A percentile compares a stretch with the other conserved stretches of the same genome.
phyloP scores from a whole-genome alignment of 2,329 filamentous ascomycete species.

The Tricladium varicosporioides region DNA sequence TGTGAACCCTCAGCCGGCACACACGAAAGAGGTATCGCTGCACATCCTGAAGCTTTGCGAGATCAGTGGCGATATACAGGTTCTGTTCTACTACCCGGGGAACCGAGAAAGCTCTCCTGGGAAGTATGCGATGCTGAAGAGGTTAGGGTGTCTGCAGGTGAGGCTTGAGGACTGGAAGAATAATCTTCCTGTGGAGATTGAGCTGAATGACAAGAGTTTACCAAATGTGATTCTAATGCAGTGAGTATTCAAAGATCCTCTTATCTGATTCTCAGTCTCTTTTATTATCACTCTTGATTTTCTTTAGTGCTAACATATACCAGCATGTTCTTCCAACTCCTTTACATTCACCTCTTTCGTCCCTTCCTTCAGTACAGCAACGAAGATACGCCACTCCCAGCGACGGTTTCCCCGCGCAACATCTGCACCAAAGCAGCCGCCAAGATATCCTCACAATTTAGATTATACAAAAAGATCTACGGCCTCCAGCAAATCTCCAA shows the following conservation, averaged over 20 bases:
- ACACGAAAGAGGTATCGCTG: conserved; percentile 77
- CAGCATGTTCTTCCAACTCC: conserved; percentile 96
- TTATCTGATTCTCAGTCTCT: no score
- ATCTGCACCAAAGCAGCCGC: conserved; percentile 88
- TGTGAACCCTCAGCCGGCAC: conserved; percentile 72
- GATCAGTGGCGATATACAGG: conserved; percentile 86
- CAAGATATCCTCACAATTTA: conserved; percentile 88
- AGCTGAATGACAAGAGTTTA: conserved; percentile 83
- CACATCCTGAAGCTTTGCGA: conserved; percentile 84
- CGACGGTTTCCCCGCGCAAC: conserved; percentile 85
- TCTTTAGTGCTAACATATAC: no score
- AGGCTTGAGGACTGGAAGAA: conserved; percentile 87
- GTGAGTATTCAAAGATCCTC: no score
- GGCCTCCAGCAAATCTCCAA: conserved; percentile 93
- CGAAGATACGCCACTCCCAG: conserved; percentile 74
- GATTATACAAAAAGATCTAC: conserved; percentile 89
- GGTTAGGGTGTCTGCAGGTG: conserved; percentile 86
- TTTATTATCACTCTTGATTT: no score
- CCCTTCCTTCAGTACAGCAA: conserved; percentile 91
- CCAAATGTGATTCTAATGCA: conserved; percentile 79
- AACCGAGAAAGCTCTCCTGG: conserved; percentile 62
- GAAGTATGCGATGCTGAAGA: conserved; percentile 84
- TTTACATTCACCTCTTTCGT: conserved; percentile 93
- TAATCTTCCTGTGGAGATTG: conserved; percentile 79
- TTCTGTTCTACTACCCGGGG: conserved; percentile 86